Percentiles rank a stretch among this genome's conserved stretches.
Conservation (phyloP, 1,284 basidiomycete genomes). For the Cronartium quercuum region DNA sequence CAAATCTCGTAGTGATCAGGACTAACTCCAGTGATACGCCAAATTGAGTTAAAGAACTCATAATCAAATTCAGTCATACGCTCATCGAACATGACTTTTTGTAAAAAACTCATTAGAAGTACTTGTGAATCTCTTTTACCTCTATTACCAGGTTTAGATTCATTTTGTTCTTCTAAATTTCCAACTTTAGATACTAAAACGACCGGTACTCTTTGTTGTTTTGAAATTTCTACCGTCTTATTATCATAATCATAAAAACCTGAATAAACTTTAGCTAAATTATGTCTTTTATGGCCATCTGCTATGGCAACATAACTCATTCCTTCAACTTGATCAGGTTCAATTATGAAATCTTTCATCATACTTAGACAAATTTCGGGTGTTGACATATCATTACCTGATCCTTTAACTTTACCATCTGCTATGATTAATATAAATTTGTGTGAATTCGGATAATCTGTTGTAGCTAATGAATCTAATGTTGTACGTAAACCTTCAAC, state of each 20-base stretch:
- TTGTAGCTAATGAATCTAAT: conserved; percentile 92
- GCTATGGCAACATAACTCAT: conserved; percentile 98
- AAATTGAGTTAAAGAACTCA: conserved; percentile 54
- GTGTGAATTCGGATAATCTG: conserved; percentile 97
- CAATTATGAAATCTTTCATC: conserved; percentile 94
- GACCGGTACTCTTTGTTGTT: conserved; percentile 94
- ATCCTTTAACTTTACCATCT: conserved; percentile 97
- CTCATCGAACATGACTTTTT: conserved; percentile 54
- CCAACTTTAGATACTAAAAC: conserved; percentile 90
- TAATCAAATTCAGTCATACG: conserved; percentile 53
- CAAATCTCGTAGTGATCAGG: conserved; percentile 52
- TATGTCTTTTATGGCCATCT: conserved; percentile 97
- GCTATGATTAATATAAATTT: conserved; percentile 93
- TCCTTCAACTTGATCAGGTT: conserved; percentile 77
- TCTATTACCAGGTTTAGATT: conserved; percentile 92
- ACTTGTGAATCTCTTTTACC: conserved; percentile 98
- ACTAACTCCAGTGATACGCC: conserved; percentile 52
- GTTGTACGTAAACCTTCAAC: conserved; percentile 94
- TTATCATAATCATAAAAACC: conserved; percentile 97
- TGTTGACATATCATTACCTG: conserved; percentile 75
- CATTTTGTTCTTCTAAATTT: conserved; percentile 78
- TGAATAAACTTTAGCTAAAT: conserved; percentile 98
- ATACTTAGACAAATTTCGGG: conserved; percentile 91
- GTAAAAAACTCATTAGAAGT: conserved; percentile 53
- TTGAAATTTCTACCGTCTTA: conserved; percentile 79